Base-by-base conservation (phyloP, 2,329 filamentous ascomycete species). In the Colletotrichum sp. region DNA sequence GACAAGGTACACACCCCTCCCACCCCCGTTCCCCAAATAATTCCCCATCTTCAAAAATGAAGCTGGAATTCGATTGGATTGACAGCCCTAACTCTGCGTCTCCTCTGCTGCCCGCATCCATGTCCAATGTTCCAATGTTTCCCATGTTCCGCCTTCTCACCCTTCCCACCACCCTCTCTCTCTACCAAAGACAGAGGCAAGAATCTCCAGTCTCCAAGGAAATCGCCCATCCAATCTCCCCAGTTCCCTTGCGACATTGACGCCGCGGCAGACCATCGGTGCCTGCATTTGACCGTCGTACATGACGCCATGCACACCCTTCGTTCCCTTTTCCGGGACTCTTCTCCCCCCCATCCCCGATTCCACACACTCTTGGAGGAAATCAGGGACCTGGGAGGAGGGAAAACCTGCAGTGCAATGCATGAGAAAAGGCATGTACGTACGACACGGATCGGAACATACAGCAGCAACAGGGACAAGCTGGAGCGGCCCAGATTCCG, bases 281-380 rank as follows among this genome's bases (percentile, higher is more conserved):
- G 72, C 72, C 72, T 75, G 72, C 72, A 72, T 75, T 57, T 68
- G 30, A 63, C 36, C 62, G 49, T 71, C 68, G 62, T 75, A 75
- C 72, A 75, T 75, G 72, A 72, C 69, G 69, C 72, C 72, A 68
- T 75, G 72, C 57, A 52, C 68, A 75, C 68, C 69, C 71, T 70
- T 66, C 49, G 32, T 55, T 28, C 34, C 32, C 16, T 44, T 34
- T 44, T 24, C 60, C 18, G 32, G 60, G 18, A 30, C 16, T 12
- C 57, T 13, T 18, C 21, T 24, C 2, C 52, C 52, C n/a, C n/a
- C 24, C 52, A 3, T 24, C 57, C 32, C 60, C 55, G 16, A 49
- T 49, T 49, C 34, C 44, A 32, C 26, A 24, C 15, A 9, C 44
- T 52, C 64, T 28, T 52, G 13, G 39, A 49, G 39, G 39, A 39